Conservation (phyloP, 176 grass and related monocot species). For the Avena sativa region DNA sequence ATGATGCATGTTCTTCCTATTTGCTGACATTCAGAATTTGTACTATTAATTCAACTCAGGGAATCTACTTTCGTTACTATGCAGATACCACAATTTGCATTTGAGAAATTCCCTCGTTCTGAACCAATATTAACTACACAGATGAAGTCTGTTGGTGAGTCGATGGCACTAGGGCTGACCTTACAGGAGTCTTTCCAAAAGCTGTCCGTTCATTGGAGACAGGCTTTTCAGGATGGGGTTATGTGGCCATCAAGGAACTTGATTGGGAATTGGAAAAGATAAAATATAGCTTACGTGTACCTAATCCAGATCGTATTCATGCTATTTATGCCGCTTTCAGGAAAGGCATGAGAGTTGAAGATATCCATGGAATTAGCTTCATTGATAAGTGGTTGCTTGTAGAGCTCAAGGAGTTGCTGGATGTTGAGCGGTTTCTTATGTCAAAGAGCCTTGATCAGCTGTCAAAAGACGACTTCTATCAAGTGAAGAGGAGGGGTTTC, state of each 20-base stretch:
- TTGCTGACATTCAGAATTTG: not conserved
- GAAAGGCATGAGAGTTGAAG: slow-evolving; percentile 92
- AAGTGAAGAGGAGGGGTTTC: slow-evolving; percentile 93
- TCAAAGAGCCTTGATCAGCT: slow-evolving; percentile 60
- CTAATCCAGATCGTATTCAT: slow-evolving; percentile 95
- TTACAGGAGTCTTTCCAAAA: slow-evolving; percentile 98
- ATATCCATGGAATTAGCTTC: slow-evolving; percentile 85
- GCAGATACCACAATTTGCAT: slow-evolving; percentile 98
- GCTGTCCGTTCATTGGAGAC: slow-evolving; percentile 90
- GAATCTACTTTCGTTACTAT: slow-evolving; percentile 37
- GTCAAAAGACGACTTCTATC: slow-evolving; percentile 84
- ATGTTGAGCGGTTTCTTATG: slow-evolving; percentile 74
- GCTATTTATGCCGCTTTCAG: slow-evolving; percentile 90
- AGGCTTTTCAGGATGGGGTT: slow-evolving; percentile 94
- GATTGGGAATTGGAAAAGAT: slow-evolving; percentile 94
- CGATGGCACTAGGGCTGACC: slow-evolving; percentile 91
- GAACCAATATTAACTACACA: slow-evolving; percentile 94
- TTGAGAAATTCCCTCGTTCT: slow-evolving; percentile 98
- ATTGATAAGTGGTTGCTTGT: slow-evolving; percentile 97
- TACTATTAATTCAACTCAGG: not conserved
- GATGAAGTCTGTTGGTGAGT: slow-evolving; percentile 98
- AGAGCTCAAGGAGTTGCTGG: slow-evolving; percentile 83
- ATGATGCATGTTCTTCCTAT: not conserved
- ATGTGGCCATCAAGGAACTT: slow-evolving; percentile 89
- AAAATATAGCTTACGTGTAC: slow-evolving; percentile 87